These are phyloP conservation scores for Vigna mungo DNA, from an alignment of 306 rosid species.

Conservation along the genomic window DNA sequence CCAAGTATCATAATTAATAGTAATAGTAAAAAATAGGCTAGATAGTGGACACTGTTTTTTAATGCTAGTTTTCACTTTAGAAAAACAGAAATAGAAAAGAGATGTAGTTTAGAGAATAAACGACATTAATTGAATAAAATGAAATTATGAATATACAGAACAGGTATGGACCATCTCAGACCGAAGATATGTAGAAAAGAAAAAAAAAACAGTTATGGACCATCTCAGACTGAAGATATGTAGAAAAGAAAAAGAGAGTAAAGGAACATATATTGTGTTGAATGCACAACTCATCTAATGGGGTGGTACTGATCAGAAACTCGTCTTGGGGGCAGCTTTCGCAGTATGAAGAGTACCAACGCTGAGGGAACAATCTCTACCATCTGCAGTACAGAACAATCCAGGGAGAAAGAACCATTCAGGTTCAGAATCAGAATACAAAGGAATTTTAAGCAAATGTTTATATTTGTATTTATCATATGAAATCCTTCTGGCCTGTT, in stretches of 20 bases:
- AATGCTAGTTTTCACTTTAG: background rate
- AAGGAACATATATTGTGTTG: constrained; percentile 7
- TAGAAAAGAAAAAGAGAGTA: background rate
- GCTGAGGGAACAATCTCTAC: constrained; percentile 82
- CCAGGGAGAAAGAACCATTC: background rate
- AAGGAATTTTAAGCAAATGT: too few relatives aligned
- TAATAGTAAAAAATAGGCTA: too few relatives aligned
- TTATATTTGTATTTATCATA: too few relatives aligned
- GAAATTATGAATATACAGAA: constrained; percentile 47
- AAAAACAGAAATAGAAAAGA: background rate
- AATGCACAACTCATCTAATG: constrained; percentile 54
- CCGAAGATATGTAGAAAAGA: background rate
- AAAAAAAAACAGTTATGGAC: constrained; percentile 14
- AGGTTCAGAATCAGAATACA: too few relatives aligned
- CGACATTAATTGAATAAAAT: constrained; percentile 30
- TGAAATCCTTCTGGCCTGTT: too few relatives aligned
- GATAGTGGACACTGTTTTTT: too few relatives aligned
- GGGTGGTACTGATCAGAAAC: constrained; percentile 82
- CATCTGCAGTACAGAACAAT: constrained; percentile 50
- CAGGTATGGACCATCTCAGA: constrained; percentile 40
- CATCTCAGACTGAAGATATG: constrained; percentile 25
- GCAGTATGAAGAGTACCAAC: constrained; percentile 71
- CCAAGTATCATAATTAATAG: too few relatives aligned
- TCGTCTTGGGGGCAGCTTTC: constrained; percentile 77
- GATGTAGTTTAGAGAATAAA: background rate